phyloP scores from a whole-genome alignment of 192 early-diverging fungal genomes.

The Linnemannia schmuckeri region DNA sequence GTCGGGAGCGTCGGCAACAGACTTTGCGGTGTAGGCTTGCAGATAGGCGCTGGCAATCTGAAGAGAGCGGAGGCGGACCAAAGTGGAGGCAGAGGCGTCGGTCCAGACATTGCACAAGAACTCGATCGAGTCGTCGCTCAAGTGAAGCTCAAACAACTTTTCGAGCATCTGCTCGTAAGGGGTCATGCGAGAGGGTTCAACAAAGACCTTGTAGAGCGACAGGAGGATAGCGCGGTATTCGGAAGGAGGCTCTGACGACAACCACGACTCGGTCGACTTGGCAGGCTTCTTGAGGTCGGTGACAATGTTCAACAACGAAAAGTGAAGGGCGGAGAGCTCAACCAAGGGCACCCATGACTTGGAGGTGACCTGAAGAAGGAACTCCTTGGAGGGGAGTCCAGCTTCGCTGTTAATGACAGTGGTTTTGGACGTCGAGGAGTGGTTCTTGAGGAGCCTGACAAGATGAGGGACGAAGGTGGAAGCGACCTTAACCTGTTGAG shows the following conservation, averaged over 20 bases:
- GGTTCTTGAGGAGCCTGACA: slow-evolving; percentile 22
- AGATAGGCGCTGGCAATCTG: slow-evolving; percentile 69
- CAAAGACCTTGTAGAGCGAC: slow-evolving; percentile 56
- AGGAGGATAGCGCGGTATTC: slow-evolving; percentile 31
- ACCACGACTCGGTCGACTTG: slow-evolving; percentile 23
- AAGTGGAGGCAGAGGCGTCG: slow-evolving; percentile 9
- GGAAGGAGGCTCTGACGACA: slow-evolving; percentile 24
- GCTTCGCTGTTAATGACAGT: slow-evolving; percentile 17
- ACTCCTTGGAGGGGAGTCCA: slow-evolving; percentile 31
- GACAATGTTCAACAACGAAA: slow-evolving; percentile 52
- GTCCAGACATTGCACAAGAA: slow-evolving; percentile 64
- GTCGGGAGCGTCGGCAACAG: slow-evolving; percentile 54
- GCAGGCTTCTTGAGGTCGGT: slow-evolving; percentile 48
- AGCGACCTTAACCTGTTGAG: slow-evolving; percentile 32
- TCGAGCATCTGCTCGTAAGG: slow-evolving; percentile 57
- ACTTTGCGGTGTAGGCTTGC: slow-evolving; percentile 31
- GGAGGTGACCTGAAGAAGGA: slow-evolving; percentile 43
- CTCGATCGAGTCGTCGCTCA: slow-evolving; percentile 50
- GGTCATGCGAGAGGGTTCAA: slow-evolving; percentile 42
- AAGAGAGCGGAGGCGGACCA: slow-evolving; percentile 65
- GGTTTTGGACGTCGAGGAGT: neutral
- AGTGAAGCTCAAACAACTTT: slow-evolving; percentile 54
- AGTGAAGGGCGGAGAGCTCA: slow-evolving; percentile 47
- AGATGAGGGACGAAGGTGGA: slow-evolving; percentile 35
- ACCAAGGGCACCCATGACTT: slow-evolving; percentile 36